Conservation (phyloP, 2,329 filamentous ascomycete species). For the Claviceps sp. region DNA sequence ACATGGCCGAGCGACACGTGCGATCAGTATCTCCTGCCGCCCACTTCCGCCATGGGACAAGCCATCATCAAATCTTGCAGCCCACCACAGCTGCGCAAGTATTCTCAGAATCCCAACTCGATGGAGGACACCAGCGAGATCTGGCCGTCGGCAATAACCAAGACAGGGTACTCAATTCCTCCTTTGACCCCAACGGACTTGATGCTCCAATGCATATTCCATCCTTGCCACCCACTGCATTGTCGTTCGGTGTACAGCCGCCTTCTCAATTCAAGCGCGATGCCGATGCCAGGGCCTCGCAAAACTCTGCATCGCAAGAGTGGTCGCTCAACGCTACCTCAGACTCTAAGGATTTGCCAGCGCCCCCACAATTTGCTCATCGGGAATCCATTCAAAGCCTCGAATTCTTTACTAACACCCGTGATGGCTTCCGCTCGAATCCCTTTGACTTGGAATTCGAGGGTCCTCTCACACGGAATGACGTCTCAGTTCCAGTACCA, state of each 20-base stretch:
- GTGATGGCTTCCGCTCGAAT: slow-evolving; percentile 48
- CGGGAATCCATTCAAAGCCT: slow-evolving; percentile 26
- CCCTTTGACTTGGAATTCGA: slow-evolving; percentile 49
- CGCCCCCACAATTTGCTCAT: slow-evolving; percentile 21
- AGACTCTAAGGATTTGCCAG: slow-evolving; percentile 17
- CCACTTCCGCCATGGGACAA: not conserved
- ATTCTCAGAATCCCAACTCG: not conserved
- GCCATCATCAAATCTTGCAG: not conserved
- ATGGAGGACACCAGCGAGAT: not conserved
- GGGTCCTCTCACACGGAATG: slow-evolving; percentile 9
- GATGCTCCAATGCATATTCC: slow-evolving; percentile 7
- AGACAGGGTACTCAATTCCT: slow-evolving; percentile 23
- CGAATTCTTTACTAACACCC: slow-evolving; percentile 30
- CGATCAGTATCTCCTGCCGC: not conserved
- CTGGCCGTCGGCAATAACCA: not conserved
- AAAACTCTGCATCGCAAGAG: slow-evolving; percentile 35
- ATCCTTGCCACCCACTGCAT: slow-evolving; percentile 3
- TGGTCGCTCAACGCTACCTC: slow-evolving; percentile 24
- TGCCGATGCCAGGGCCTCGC: slow-evolving; percentile 16
- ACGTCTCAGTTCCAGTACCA: slow-evolving; percentile 10
- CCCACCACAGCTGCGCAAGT: not conserved
- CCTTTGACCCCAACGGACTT: slow-evolving; percentile 35
- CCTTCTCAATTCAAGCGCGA: not conserved
- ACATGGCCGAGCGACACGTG: not conserved
- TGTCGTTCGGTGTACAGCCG: not conserved